Base-by-base conservation (phyloP, 2,329 filamentous ascomycete genomes). In the Aspergillus versicolor region DNA sequence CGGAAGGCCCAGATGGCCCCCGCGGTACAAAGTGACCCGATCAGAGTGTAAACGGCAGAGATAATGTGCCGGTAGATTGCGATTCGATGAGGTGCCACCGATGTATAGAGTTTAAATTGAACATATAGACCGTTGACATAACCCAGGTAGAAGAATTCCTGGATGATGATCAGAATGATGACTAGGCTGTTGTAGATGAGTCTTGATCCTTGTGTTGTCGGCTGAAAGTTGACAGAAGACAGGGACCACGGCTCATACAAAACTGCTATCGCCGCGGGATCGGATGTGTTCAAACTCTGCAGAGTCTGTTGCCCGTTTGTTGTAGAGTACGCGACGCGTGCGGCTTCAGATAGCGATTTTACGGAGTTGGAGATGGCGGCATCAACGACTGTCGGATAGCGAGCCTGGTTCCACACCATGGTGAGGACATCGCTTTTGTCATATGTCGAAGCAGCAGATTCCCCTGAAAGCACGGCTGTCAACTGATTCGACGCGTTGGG, bases 91-190 rank as follows among this genome's bases (percentile, higher is more conserved):
- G 72, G 63, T 19, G 63, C 46, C 9, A 77, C 46, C 15, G 61
- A 49, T n/a, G 55, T 61, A 65, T 75, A 79, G 17, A 79, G 63
- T 5, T 73, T 67, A 60, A 75, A 75, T 44, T 73, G 64, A 3
- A 54, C 58, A 43, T 70, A 73, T n/a, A 80, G 66, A 13, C 75
- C 77, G 62, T 81, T 81, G 58, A 80, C 62, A 43, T 71, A 73
- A 27, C 76, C 71, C 12, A 81, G 65, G 60, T 75, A 81, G 70
- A 81, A 80, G 68, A 81, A 81, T 59, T 81, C 74, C 54, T 77
- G 74, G 34, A 81, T 73, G 11, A 81, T 63, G n/a, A 78, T 73
- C 32, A 81, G 68, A 46, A 79, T 75, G 51, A 80, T 73, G 3
- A 73, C 68, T 6, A 79, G 63, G 0, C 76, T 80, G 60, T 80